Base-by-base conservation (phyloP, 2,329 filamentous ascomycete genomes). In the Nigrospora oryzae region DNA sequence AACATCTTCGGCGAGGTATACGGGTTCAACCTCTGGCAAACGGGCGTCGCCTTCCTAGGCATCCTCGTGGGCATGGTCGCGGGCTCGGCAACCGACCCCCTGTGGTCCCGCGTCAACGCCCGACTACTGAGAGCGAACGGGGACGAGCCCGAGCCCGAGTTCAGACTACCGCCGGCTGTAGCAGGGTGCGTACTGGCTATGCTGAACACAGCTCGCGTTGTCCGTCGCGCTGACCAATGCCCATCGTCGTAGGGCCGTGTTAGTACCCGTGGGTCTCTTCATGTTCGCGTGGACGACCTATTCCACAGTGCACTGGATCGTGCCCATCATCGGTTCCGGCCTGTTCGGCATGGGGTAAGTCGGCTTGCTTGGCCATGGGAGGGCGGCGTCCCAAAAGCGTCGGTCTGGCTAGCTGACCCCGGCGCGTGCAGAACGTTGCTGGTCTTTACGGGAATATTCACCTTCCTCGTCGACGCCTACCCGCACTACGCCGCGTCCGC, bases 261-360 rank as follows among this genome's bases (percentile, higher is more conserved):
- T 95, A 11, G 87, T 93, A 31, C 87, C 89, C 5, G 70, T 86
- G 45, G 87, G 88, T 7, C 67, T 97, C 14, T 95, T 96, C 63
- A 85, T 87, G 66, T 95, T 95, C 65, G 89, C 81, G 10, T 95
- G 89, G 86, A 89, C 86, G 5, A 84, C 85, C 13, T 90, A 83
- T 61, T 63, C 81, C 2, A 75, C 64, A 53, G 77, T 95, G 40
- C 84, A 88, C 64, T 91, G 82, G 82, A 84, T 87, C 49, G 74
- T 82, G 38, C 83, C 85, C 23, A 83, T 89, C 52, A 82, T 90
- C 63, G 86, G 83, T 16, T 84, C 81, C 28, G 73, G 63, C 36
- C 68, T 90, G 38, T 90, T 89, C 65, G 85, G 82, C 46, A 69
- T 74, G 60, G 86, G 77, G 80, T 85, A 70, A 70, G 81, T 73